Evolutionary conservation across 2,329 filamentous ascomycete species (phyloP), one percentile per base, ranked within the genome.

Genomic region (Lasiodiplodia sp.): DNA sequence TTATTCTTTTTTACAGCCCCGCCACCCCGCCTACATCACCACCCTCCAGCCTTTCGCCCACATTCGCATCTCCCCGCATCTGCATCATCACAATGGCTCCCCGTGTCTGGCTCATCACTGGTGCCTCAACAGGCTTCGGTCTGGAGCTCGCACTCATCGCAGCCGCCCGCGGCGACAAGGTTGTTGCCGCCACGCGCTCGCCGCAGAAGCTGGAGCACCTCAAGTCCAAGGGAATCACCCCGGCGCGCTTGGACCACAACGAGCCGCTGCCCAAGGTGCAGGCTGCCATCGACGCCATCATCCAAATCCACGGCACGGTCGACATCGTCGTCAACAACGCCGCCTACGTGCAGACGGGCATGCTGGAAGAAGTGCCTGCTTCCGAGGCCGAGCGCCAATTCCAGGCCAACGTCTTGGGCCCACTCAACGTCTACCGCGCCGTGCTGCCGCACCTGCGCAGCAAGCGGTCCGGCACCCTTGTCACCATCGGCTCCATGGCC

Each of bases 321-420:
- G 57, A 62, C n/a, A 14, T 62, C 57, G 18, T 62, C 11, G 57
- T 62, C 38, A 62, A 62, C 38, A 62, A 62, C n/a, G 57, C 57
- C n/a, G 57, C 18, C 5, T 62, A 62, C 57, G 16, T 25, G 57
- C 57, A 23, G 18, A 21, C n/a, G 12, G 37, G 57, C 57, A 21
- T 25, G 12, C 18, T 62, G 4, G 57, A 62, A 12, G 57, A 62
- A 7, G 12, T 62, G 37, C 21, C 51, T 2, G 16, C 23, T 11
- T 0, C 51, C 51, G 57, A 44, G 4, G 11, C 57, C 37, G n/a
- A 25, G 23, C 37, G n/a, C 3, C 60, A 64, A 25, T n/a, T 86
- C 74, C 80, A 84, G 72, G 86, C 84, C 37, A 88, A 88, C 68
- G 83, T 88, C 38, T 84, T 87, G 69, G 86, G 86, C 3, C 75